phyloP scores from a whole-genome alignment of 1,139 yeast genomes.

The Geotrichum citri-aurantii region DNA sequence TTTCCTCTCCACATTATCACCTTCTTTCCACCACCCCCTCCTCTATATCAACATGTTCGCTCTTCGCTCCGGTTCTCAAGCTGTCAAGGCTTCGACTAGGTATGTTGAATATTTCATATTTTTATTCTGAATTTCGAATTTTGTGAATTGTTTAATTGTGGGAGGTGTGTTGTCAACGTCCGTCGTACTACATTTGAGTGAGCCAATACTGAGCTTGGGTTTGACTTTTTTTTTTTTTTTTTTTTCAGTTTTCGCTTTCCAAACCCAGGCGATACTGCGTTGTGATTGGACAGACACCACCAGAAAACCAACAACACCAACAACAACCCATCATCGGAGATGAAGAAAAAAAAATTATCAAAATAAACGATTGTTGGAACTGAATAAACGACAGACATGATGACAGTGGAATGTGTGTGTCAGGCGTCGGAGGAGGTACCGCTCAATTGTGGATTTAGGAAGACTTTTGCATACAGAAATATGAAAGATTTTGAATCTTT shows the following conservation, averaged over 20 bases:
- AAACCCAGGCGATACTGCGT: conserved; percentile 9
- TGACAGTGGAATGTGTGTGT: not conserved
- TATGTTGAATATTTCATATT: conserved; percentile 16
- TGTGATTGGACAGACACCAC: conserved; percentile 13
- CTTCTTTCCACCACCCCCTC: conserved; percentile 4
- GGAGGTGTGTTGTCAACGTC: not conserved
- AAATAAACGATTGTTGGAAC: not conserved
- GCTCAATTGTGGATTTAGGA: not conserved
- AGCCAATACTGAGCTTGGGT: not conserved
- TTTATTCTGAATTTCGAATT: not conserved
- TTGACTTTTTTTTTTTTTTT: not conserved
- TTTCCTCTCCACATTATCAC: not conserved
- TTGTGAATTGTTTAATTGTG: not conserved
- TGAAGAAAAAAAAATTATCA: not conserved
- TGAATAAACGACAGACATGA: not conserved
- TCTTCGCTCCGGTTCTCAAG: conserved; percentile 30
- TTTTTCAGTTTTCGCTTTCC: conserved; percentile 2
- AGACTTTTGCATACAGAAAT: not conserved
- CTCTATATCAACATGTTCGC: conserved; percentile 26
- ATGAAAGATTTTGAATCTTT: not conserved
- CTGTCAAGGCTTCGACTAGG: conserved; percentile 24
- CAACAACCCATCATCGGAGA: too few species aligned
- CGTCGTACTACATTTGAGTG: not conserved
- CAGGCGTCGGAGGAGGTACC: not conserved
- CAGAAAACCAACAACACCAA: not conserved